Base-by-base conservation (phyloP, 345 rosid genomes). In the Populus pruinosa region DNA sequence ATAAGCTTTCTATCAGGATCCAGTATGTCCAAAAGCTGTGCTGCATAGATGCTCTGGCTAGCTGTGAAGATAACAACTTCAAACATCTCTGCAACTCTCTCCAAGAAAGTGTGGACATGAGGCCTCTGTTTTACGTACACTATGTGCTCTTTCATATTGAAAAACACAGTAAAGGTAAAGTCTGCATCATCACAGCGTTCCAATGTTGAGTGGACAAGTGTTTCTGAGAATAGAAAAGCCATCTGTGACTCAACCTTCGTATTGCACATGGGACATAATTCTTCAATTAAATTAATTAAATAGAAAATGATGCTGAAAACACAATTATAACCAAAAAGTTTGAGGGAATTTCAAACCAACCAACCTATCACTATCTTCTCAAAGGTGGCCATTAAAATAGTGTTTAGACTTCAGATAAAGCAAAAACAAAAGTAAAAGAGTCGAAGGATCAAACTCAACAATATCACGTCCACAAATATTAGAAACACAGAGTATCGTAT, bases 61-160 rank as follows among this genome's bases (percentile, higher is more conserved):
- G 98, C 98, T 20, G 98, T 94, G 80, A 94, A 91, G 81, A 94
- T 88, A 59, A 91, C 86, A 56, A 94, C 89, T 79, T 89, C 92
- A 86, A 94, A 94, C 91, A 92, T 83, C 67, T 92, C 98, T 11
- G 89, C 97, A 77, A 87, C 97, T 87, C 88, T 91, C 88, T 92
- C 90, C 89, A 94, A 87, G 88, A 94, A 94, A 74, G 76, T 82
- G 65, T 87, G 86, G 67, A 92, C 91, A 85, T 91, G 75, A 80
- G 98, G 98, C 93, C 98, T 89, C 86, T 88, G 84, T 80, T 84
- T 94, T 70, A 94, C 98, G 61, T 89, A 91, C n/a, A 94, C 94
- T 1, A 85, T 89, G 80, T 91, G 92, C 80, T 94, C 98, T 87
- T 87, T 89, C 94, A 90, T 83, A 83, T 94, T 91, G 90, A 92